Conservation (phyloP, 371 early-diverging fungal genomes). For the Apophysomyces ossiformis region DNA sequence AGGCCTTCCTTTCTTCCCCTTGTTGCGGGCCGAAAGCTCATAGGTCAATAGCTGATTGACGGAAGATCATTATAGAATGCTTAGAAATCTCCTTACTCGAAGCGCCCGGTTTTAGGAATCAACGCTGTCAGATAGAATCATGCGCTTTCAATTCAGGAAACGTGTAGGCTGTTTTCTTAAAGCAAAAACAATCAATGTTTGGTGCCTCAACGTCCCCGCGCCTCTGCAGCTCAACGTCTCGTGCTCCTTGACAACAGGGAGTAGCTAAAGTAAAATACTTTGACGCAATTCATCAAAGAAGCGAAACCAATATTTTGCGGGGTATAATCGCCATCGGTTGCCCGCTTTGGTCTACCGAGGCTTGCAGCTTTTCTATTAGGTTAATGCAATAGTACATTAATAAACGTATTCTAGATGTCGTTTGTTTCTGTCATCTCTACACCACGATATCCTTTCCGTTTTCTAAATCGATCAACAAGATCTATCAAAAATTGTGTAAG, state of each 20-base stretch:
- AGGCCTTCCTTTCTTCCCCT: not conserved
- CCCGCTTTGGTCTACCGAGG: not conserved
- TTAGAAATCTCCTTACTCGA: not conserved
- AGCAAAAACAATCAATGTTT: not conserved
- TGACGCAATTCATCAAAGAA: not conserved
- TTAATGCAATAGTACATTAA: not conserved
- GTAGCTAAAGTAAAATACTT: not conserved
- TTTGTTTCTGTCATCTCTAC: constrained; percentile 47
- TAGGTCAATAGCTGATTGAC: not conserved
- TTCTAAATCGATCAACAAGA: constrained; percentile 22
- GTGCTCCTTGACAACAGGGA: not conserved
- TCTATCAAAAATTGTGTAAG: constrained; percentile 17
- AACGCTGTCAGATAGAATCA: not conserved
- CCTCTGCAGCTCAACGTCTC: not conserved
- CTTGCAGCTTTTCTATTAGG: constrained; percentile 5
- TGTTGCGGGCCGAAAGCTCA: not conserved
- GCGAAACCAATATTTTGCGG: not conserved
- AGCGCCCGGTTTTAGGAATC: not conserved
- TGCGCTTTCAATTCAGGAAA: not conserved
- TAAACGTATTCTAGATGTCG: constrained; percentile 14
- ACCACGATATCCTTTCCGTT: constrained; percentile 42
- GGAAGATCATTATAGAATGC: not conserved
- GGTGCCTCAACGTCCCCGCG: too few species aligned
- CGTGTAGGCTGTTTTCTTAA: not conserved
- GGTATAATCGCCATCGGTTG: constrained; percentile 5